Evolutionary conservation across 805 yeast genomes (phyloP), one percentile per base, ranked within the genome.

Genomic region (Candida boleticola): DNA sequence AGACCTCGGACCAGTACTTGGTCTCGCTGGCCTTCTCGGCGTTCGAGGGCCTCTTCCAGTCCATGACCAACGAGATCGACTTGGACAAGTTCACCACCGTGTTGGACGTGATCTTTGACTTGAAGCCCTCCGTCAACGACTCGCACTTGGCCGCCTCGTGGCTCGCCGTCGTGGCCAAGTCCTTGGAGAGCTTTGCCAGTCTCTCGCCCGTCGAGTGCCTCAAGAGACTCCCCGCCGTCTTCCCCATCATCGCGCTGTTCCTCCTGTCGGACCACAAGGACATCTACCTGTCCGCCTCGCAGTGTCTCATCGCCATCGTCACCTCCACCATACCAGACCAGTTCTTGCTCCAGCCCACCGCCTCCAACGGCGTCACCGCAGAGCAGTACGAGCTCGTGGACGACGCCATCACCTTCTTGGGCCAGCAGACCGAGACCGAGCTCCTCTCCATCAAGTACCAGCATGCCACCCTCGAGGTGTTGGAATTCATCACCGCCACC

Each of bases 141-240:
- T 73, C 83, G 23, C 90, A 89, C 60, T 74, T 93, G 50, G 89
- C 92, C 2, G 96, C 95, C 11, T 79, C 97, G 10, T 93, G 99
- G 99, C 75, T 89, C 32, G 96, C 97, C 1, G 95, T 90, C 17
- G 77, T 92, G 35, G 93, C 97, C 6, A 89, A 89, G 55, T 95
- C 92, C 36, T 67, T 67, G 46, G 71, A 65, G 53, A 55, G 66
- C 38, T 70, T 58, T 51, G 57, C 70, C 21, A 39, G 43, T 22
- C 58, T 68, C 46, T 58, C 65, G 39, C 66, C 71, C 1, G 53
- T 53, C 14, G 64, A 70, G 31, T 80, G 86, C 41, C 58, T 89
- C 26, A 51, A 63, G 23, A 79, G 77, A 49, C 56, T 86, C 5
- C 84, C 89, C 7, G 64, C 66, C 13, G 48, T 66, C 21, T 36